Percentiles rank a stretch among this genome's conserved stretches.
Conservation (phyloP, 495 filamentous ascomycete genomes). For the Endocarpon pusillum region DNA sequence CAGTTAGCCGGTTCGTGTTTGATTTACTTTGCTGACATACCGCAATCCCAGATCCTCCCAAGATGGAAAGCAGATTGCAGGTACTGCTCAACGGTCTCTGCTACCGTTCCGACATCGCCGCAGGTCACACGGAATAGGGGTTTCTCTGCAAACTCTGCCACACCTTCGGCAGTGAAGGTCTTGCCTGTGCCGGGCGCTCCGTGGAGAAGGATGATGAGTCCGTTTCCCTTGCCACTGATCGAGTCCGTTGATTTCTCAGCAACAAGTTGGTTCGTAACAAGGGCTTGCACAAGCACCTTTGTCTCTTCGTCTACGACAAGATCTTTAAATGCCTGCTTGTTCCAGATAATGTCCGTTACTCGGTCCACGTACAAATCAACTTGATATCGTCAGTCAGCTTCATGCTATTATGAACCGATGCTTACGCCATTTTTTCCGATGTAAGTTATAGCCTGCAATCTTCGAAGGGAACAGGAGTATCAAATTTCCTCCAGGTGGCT, state of each 20-base stretch:
- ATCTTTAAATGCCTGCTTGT: constrained; percentile 5
- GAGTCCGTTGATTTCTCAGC: constrained; percentile 16
- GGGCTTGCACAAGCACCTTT: constrained; percentile 9
- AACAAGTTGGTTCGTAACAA: constrained; percentile 5
- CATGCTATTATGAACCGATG: too few relatives aligned
- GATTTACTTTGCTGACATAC: not conserved
- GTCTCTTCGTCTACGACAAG: constrained; percentile 5
- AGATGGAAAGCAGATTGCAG: constrained; percentile 12
- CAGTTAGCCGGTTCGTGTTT: not conserved
- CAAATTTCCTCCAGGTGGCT: not conserved
- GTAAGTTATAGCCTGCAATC: constrained; percentile 5
- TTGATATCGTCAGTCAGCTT: too few relatives aligned
- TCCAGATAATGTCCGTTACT: constrained; percentile 5
- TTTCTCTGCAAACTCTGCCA: constrained; percentile 15
- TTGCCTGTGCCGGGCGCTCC: constrained; percentile 43
- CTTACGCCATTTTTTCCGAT: constrained; percentile 8
- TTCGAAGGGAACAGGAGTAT: not conserved
- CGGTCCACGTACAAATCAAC: constrained; percentile 7
- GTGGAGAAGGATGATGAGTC: constrained; percentile 40
- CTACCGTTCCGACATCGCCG: constrained; percentile 21
- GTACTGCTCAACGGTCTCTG: constrained; percentile 22
- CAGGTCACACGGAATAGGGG: constrained; percentile 19
- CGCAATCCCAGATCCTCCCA: not conserved
- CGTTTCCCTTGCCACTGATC: constrained; percentile 37
- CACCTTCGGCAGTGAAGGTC: constrained; percentile 35